Percentiles rank a stretch among this genome's conserved stretches.
Conservation (phyloP, 2,329 filamentous ascomycete species). For the Colletotrichum zoysiae region DNA sequence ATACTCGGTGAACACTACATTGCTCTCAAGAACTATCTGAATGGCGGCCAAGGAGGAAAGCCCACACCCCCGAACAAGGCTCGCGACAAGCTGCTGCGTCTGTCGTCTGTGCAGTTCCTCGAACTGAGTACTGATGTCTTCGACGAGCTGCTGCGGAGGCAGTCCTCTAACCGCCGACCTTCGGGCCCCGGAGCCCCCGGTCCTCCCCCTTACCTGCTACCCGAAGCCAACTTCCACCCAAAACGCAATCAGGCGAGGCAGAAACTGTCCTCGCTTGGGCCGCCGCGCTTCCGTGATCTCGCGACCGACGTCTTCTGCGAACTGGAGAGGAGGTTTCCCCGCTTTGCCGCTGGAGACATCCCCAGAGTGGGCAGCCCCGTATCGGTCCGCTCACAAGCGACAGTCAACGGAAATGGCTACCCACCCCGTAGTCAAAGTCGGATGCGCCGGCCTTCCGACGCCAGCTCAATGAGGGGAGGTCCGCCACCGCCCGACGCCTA, state of each 20-base stretch:
- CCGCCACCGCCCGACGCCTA: constrained; percentile 59
- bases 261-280: constrained; percentile 89
- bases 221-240: constrained; percentile 92
- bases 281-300: constrained; percentile 88
- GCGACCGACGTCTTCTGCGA: constrained; percentile 98
- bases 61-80: constrained; percentile 87
- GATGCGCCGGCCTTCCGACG: constrained; percentile 70
- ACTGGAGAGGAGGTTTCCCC: constrained; percentile 88
- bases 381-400: constrained; percentile 70
- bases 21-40: constrained; percentile 81
- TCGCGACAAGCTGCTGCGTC: constrained; percentile 90
- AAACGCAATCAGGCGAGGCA: constrained; percentile 98
- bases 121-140: constrained; percentile 98
- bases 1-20: constrained; percentile 85
- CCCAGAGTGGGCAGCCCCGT: constrained; percentile 78
- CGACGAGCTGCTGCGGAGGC: constrained; percentile 91
- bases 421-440: constrained; percentile 65
- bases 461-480: constrained; percentile 68
- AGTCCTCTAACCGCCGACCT: constrained; percentile 72
- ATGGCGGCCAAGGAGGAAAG: constrained; percentile 80
- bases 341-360: constrained; percentile 78
- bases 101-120: constrained; percentile 94
- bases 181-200: constrained; percentile 64
- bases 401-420: constrained; percentile 67
- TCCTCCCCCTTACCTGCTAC: constrained; percentile 80